phyloP scores from a whole-genome alignment of 2,329 filamentous ascomycete genomes.

The Microdochium nivale region DNA sequence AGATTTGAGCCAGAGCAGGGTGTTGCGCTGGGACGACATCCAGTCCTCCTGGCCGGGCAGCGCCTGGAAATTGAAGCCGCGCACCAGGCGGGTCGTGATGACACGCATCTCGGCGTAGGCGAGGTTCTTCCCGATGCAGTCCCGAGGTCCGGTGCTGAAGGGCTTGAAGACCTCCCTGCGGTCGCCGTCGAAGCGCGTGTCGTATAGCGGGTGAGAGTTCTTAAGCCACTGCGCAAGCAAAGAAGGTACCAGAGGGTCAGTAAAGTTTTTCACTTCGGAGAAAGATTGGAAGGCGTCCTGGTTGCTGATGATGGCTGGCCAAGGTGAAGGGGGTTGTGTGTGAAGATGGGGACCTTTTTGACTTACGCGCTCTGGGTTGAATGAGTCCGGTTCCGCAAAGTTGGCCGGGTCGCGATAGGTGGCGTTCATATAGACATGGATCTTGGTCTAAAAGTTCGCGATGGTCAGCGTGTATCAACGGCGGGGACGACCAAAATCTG shows the following conservation, averaged over 20 bases:
- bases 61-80: not conserved
- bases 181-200: slow-evolving; percentile 20
- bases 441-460: not conserved
- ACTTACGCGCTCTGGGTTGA: slow-evolving; percentile 25
- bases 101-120: not conserved
- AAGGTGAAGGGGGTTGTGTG: not conserved
- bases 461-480: not conserved
- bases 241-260: not conserved
- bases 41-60: not conserved
- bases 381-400: slow-evolving; percentile 27
- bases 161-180: slow-evolving; percentile 24
- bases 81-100: not conserved
- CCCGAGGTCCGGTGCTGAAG: slow-evolving; percentile 26
- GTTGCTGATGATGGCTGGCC: not conserved
- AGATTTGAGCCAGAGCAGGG: not conserved
- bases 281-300: not conserved
- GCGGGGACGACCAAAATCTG: not conserved
- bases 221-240: slow-evolving; percentile 16
- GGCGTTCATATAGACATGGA: not conserved
- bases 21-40: not conserved
- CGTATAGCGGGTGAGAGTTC: slow-evolving; percentile 4
- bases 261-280: not conserved
- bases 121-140: slow-evolving; percentile 29
- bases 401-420: slow-evolving; percentile 12
- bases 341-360: not conserved